A percentile compares a stretch with the other conserved stretches of the same genome.
These are phyloP conservation scores for Aspergillus sp. DNA, from an alignment of 2,329 filamentous ascomycete genomes.

Conservation along the genomic window DNA sequence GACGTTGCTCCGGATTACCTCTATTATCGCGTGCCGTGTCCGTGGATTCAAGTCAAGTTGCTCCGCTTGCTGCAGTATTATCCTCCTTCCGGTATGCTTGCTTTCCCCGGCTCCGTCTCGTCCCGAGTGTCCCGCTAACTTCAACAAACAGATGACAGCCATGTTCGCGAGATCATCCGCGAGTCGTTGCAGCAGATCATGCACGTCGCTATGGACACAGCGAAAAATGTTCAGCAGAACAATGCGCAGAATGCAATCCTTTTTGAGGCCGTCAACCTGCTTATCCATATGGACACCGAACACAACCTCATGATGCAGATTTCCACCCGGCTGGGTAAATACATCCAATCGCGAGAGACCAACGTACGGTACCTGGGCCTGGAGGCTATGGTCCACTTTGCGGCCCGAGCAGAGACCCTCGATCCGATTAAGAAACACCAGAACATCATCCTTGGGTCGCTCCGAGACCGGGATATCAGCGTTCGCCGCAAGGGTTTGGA, in stretches of 20 bases:
- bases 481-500: constrained; percentile 93
- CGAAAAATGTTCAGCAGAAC: constrained; percentile 98
- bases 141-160: constrained; percentile 64
- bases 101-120: constrained; percentile 6
- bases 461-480: constrained; percentile 94
- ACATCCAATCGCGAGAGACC: constrained; percentile 93
- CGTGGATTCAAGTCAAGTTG: constrained; percentile 95
- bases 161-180: constrained; percentile 83
- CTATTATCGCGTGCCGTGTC: constrained; percentile 99
- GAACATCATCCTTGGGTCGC: constrained; percentile 84
- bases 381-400: constrained; percentile 97
- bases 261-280: constrained; percentile 96
- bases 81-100: constrained; percentile 67
- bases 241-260: constrained; percentile 97
- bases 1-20: constrained; percentile 87
- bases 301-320: constrained; percentile 94
- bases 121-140: constrained; percentile 3
- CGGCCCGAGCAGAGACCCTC: constrained; percentile 83
- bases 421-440: constrained; percentile 98
- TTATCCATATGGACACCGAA: constrained; percentile 95
- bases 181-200: constrained; percentile 86
- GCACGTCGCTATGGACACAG: constrained; percentile 82
- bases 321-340: constrained; percentile 79
- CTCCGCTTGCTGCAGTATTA: constrained; percentile 91
- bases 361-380: constrained; percentile 94